A percentile compares a stretch with the other conserved stretches of the same genome.
phyloP scores from a whole-genome alignment of 1,284 basidiomycete genomes.

The Ceratobasidium sp. region DNA sequence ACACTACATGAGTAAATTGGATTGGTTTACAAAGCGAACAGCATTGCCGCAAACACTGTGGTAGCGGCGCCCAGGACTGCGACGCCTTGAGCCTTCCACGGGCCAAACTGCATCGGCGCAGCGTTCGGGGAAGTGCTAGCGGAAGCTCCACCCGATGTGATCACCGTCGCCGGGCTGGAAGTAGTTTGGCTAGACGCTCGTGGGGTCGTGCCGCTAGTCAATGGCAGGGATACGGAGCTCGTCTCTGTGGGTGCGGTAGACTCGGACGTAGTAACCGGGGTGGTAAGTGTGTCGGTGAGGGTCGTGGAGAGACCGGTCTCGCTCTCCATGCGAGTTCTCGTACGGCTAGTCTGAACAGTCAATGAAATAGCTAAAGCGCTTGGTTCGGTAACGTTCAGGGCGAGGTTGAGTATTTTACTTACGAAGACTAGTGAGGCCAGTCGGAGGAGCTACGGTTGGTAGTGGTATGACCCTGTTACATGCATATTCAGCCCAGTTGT shows the following conservation, averaged over 20 bases:
- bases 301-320: background rate
- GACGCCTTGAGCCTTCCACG: constrained; percentile 14
- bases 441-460: background rate
- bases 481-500: background rate
- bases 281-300: background rate
- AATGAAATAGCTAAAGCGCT: background rate
- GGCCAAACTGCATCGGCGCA: constrained; percentile 5
- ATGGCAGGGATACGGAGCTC: too few species aligned
- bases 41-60: constrained; percentile 24
- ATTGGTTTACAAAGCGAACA: constrained; percentile 17
- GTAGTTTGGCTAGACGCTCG: background rate
- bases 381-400: background rate
- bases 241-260: background rate
- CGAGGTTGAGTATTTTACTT: background rate
- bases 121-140: constrained; percentile 16
- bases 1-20: background rate
- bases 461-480: background rate
- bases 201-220: background rate
- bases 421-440: background rate
- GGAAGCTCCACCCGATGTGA: background rate
- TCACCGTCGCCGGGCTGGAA: too few species aligned
- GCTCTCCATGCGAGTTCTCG: background rate
- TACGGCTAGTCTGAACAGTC: background rate
- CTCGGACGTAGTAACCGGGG: background rate
- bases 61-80: background rate